phyloP scores from a whole-genome alignment of 768 basidiomycete genomes.

The Sporobolomyces roseus region DNA sequence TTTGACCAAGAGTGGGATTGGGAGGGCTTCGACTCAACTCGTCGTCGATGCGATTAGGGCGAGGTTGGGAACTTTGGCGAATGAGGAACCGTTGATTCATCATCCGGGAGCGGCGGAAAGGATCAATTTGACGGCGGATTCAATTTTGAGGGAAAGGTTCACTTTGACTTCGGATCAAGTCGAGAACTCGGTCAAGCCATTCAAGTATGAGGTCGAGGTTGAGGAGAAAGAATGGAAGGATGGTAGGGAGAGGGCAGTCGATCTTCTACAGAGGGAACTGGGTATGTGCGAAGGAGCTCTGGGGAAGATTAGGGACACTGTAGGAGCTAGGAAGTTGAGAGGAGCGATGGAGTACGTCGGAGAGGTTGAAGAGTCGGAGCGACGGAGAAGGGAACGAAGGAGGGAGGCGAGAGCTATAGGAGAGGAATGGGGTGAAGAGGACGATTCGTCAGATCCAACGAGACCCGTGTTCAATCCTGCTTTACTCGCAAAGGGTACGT shows the following conservation, averaged over 20 bases:
- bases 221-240: constrained; percentile 87
- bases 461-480: constrained; percentile 74
- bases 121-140: constrained; percentile 85
- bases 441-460: constrained; percentile 54
- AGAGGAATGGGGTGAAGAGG: constrained; percentile 39
- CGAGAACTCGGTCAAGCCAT: constrained; percentile 98
- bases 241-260: constrained; percentile 69
- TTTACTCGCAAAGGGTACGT: constrained; percentile 83
- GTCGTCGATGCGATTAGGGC: constrained; percentile 88
- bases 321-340: constrained; percentile 80
- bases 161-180: constrained; percentile 96
- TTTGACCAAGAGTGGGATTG: constrained; percentile 92
- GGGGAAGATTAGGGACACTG: constrained; percentile 76
- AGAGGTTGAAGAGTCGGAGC: constrained; percentile 66
- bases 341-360: constrained; percentile 75
- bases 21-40: constrained; percentile 85
- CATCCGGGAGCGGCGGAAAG: constrained; percentile 86
- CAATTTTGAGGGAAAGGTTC: constrained; percentile 85
- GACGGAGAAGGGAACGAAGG: constrained; percentile 44
- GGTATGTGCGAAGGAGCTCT: constrained; percentile 78
- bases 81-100: constrained; percentile 83
- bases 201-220: constrained; percentile 96
- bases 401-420: constrained; percentile 39
- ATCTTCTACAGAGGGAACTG: constrained; percentile 79
- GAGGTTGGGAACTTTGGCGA: constrained; percentile 72